A percentile compares a stretch with the other conserved stretches of the same genome.
These are phyloP conservation scores for Rhizopogon vinicolor DNA, from an alignment of 768 basidiomycete species.

Conservation along the genomic window DNA sequence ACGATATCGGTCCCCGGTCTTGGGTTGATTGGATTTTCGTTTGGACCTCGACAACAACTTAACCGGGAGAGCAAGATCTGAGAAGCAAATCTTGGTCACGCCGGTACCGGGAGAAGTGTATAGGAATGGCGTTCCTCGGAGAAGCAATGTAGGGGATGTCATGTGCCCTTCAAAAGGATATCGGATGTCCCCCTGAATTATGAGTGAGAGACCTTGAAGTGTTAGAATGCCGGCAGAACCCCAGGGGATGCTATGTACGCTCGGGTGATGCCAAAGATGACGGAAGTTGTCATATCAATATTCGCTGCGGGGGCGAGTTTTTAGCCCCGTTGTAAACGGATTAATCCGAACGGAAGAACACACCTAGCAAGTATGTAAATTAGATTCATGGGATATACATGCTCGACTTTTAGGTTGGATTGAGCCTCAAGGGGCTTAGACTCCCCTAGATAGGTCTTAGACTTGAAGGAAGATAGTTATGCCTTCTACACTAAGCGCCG, in stretches of 20 bases:
- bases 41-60: background rate
- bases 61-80: background rate
- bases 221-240: background rate
- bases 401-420: background rate
- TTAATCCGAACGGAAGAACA: background rate
- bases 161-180: background rate
- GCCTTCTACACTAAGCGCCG: too few species aligned
- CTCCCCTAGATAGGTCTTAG: too few species aligned
- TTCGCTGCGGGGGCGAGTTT: background rate
- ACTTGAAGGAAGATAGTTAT: too few species aligned
- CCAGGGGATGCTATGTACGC: too few species aligned
- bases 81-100: conserved; percentile 1
- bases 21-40: background rate
- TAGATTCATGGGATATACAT: background rate
- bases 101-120: conserved; percentile 4
- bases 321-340: background rate
- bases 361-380: background rate
- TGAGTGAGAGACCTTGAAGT: background rate
- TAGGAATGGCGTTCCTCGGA: conserved; percentile 5
- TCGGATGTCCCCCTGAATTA: background rate
- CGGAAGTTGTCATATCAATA: background rate
- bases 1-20: background rate
- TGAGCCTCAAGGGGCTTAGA: background rate
- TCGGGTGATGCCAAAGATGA: background rate
- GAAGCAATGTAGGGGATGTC: background rate